Base-by-base conservation (phyloP, 2,329 filamentous ascomycete genomes). In the Sporothrix sp. region DNA sequence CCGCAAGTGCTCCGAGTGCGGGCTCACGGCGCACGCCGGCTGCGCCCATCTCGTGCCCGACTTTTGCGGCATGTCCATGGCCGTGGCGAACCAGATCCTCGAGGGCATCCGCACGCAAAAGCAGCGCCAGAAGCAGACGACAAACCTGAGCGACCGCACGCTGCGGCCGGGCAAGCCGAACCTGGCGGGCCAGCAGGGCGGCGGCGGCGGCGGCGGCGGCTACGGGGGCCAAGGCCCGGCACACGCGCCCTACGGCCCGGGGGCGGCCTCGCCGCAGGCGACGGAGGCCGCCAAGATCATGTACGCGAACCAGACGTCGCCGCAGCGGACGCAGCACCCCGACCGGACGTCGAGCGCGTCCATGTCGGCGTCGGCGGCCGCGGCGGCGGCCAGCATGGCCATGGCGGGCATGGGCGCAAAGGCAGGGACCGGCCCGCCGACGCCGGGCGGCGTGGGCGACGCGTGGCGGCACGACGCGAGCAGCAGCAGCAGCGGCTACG, bases 21-120 rank as follows among this genome's bases (percentile, higher is more conserved):
- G 77, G 58, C 84, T 96, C 54, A 96, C 91, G 21, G 91, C 87
- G 56, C 93, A 98, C 67, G 84, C 88, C 18, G 78, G 85, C 52
- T 98, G 93, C 67, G 87, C 89, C 18, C 93, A 98, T 67, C 79
- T 98, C 58, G 91, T 98, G 28, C 93, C 93, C 18, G 93, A 98
- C 66, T 98, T 98, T 70, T 98, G 93, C 66, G 93, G 93, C 59
- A 98, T 98, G 89, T 94, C 89, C 25, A 97, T 97, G 93, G 86
- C 93, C 52, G 86, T 87, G 33, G 93, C 93, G 38, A 97, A 96
- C 66, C 82, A 94, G 63, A 96, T 98, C 57, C 68, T 97, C 50
- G 84, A 89, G 57, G 87, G 90, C 45, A 86, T 96, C 59, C 81
- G 87, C 62, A 82, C 81, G 45, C 83, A 85, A 53, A 94, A 90